These are phyloP conservation scores for Echium plantagineum DNA, from an alignment of 257 asterid species.

Conservation along the genomic window DNA sequence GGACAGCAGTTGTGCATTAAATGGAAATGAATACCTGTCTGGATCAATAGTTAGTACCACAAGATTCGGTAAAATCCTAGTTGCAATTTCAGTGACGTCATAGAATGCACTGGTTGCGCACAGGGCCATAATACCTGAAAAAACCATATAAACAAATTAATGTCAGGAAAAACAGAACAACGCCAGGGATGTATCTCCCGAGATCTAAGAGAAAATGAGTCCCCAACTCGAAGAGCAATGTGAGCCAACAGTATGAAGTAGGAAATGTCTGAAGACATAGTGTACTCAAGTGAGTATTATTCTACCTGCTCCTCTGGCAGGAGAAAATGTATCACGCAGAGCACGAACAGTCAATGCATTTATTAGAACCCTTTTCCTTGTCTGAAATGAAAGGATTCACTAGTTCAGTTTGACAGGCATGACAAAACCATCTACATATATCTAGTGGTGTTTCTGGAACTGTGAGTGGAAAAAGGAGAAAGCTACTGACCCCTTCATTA, in stretches of 20 bases:
- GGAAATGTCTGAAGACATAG: neutral
- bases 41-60: constrained; percentile 89
- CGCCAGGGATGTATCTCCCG: neutral
- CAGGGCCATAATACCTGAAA: constrained; percentile 85
- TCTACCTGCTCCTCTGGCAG: constrained; percentile 98
- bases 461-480: neutral
- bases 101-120: constrained; percentile 89
- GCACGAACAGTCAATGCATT: constrained; percentile 98
- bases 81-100: constrained; percentile 88
- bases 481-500: constrained; percentile 81
- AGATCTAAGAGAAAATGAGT: constrained; percentile 6
- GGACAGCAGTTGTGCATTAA: neutral
- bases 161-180: neutral
- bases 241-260: neutral
- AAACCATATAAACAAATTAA: constrained; percentile 13
- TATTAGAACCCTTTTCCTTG: constrained; percentile 89
- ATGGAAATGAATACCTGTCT: constrained; percentile 54
- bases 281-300: neutral
- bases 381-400: constrained; percentile 38
- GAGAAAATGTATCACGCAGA: constrained; percentile 90
- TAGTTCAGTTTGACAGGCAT: constrained; percentile 4
- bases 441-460: neutral
- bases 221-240: constrained; percentile 7
- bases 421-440: neutral
- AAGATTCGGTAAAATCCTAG: constrained; percentile 76